These are phyloP conservation scores for Phoenix dactylifera DNA, from an alignment of 176 grass and related monocot species.

Conservation along the genomic window DNA sequence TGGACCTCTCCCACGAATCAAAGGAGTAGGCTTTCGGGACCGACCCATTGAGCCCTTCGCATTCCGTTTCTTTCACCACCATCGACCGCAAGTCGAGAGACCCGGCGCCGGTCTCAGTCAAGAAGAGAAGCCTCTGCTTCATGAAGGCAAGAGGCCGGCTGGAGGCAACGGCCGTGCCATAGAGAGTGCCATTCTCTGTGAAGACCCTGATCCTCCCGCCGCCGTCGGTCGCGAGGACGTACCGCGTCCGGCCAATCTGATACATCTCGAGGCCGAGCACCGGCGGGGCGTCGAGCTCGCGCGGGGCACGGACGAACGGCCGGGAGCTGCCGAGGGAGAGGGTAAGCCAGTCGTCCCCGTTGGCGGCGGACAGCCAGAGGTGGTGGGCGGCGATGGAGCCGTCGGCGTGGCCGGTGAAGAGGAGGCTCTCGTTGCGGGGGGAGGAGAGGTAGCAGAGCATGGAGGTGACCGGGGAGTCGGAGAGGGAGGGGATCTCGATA, in stretches of 20 bases:
- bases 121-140: conserved; percentile 88
- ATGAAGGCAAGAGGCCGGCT: conserved; percentile 70
- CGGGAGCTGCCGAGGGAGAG: conserved; percentile 37
- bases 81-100: conserved; percentile 83
- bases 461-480: conserved; percentile 5
- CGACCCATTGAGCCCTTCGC: conserved; percentile 71
- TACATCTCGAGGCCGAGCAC: conserved; percentile 70
- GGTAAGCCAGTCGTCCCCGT: conserved; percentile 13
- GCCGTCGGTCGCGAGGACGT: conserved; percentile 64
- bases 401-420: conserved; percentile 9
- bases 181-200: conserved; percentile 95
- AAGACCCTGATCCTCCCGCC: conserved; percentile 76
- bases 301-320: conserved; percentile 27
- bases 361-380: not conserved
- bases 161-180: conserved; percentile 69
- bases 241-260: conserved; percentile 51
- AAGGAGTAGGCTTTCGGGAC: conserved; percentile 66
- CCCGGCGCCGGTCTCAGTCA: conserved; percentile 67
- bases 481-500: conserved; percentile 12
- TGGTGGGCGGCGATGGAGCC: not conserved
- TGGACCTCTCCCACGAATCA: conserved; percentile 74
- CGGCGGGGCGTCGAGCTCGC: conserved; percentile 48
- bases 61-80: conserved; percentile 64
- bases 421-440: conserved; percentile 6
- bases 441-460: conserved; percentile 13